Percentiles rank a stretch among this genome's conserved stretches.
Evolutionary conservation across 441 rosid genomes (phyloP).

Genomic region (Pelargonium australe): DNA sequence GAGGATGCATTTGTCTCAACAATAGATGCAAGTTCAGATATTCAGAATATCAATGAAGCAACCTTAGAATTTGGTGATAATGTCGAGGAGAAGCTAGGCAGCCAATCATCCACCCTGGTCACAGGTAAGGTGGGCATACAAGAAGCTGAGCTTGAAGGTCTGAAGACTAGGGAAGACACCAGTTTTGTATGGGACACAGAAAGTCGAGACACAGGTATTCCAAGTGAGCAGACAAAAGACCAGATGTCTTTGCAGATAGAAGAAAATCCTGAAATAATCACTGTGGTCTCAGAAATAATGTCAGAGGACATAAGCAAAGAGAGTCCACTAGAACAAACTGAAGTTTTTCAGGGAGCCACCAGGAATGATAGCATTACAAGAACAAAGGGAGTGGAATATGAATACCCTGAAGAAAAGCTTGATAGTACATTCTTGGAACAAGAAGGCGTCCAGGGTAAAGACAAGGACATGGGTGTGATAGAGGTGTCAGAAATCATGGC

Average conservation of each 20-base stretch:
- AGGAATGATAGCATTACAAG: constrained; percentile 13
- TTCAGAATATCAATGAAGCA: constrained; percentile 22
- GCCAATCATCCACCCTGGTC: constrained; percentile 16
- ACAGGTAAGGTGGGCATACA: constrained; percentile 18
- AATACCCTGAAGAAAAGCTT: constrained; percentile 11
- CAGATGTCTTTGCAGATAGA: constrained; percentile 17
- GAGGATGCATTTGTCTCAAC: constrained; percentile 16
- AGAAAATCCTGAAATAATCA: constrained; percentile 18
- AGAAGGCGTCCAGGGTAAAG: constrained; percentile 14
- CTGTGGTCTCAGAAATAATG: constrained; percentile 14
- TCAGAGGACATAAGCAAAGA: constrained; percentile 15
- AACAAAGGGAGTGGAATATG: constrained; percentile 14
- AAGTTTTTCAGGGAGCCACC: constrained; percentile 16
- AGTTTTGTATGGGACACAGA: constrained; percentile 7
- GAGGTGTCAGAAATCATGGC: too few relatives aligned
- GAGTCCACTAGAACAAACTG: constrained; percentile 17
- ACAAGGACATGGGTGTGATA: background rate
- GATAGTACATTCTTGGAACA: constrained; percentile 16
- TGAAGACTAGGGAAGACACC: constrained; percentile 21
- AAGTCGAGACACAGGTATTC: constrained; percentile 16
- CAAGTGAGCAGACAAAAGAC: constrained; percentile 15
- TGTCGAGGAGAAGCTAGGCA: constrained; percentile 17
- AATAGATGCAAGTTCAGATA: constrained; percentile 19
- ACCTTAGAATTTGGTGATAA: constrained; percentile 13
- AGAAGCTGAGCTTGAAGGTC: constrained; percentile 14